Base-by-base conservation (phyloP, 768 basidiomycete species). In the Boletus tomentosulus region DNA sequence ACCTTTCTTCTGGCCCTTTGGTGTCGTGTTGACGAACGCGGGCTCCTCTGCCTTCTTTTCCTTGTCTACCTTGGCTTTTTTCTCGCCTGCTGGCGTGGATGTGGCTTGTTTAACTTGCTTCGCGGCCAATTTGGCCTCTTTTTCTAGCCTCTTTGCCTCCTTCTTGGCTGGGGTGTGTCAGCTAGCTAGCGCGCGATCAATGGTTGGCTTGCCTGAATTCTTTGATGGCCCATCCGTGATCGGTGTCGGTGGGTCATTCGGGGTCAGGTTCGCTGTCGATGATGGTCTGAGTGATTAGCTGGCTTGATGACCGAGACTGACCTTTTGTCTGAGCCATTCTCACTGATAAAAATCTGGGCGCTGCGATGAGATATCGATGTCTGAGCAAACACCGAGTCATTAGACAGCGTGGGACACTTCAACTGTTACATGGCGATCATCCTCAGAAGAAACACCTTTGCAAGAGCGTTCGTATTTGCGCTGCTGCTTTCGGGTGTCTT, bases 1-100 rank as follows among this genome's bases (percentile, higher is more conserved):
- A 90, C 95, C 93, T 74, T 98, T 98, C 79, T 98, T 98, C 66
- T 96, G 80, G 38, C 96, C 97, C 64, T 78, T 82, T 0, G 90
- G 92, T 0, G 94, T 97, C 3, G 80, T 84, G 73, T 97, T 94
- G 55, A 96, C 87, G 70, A 91, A 96, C n/a, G 77, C 76, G 1
- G 76, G 76, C 51, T 85, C 86, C 46, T 84, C 86, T 22, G 80
- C 80, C 66, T 83, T 84, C 70, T 83, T 84, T 62, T 84, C 78
- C 72, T 91, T 89, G 66, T 85, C 86, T 27, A 73, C 81, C 72
- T 92, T 91, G 44, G 67, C 74, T 63, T 88, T 90, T 74, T 92
- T 92, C 64, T 85, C 83, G 2, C 71, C 72, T 9, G 72, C 66
- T 4, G 74, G 67, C 0, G 74, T 66, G 41, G 72, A 62, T 1